phyloP scores from a whole-genome alignment of 2,329 filamentous ascomycete genomes.

The Domatiomyces catenatus region DNA sequence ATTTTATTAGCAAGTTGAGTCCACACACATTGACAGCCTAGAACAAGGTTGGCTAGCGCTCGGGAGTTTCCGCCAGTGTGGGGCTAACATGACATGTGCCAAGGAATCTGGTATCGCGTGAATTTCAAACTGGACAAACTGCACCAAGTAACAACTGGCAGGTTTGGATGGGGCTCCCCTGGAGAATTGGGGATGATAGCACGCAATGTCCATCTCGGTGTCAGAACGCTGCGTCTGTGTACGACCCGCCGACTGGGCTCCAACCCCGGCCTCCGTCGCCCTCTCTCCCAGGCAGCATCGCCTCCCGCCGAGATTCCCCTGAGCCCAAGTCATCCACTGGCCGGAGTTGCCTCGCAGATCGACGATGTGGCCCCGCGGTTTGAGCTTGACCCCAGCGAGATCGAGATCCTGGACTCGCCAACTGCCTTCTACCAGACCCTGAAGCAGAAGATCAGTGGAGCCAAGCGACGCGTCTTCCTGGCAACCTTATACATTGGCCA shows the following conservation, averaged over 20 bases:
- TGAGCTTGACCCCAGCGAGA: constrained; percentile 63
- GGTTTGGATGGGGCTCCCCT: background rate
- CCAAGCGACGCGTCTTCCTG: constrained; percentile 67
- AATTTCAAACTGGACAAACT: background rate
- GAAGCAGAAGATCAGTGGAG: constrained; percentile 71
- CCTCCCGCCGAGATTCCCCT: background rate
- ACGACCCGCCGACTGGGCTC: background rate
- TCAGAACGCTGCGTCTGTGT: background rate
- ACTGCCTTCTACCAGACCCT: constrained; percentile 81
- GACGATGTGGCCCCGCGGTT: constrained; percentile 86
- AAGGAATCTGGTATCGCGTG: background rate
- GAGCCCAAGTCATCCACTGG: constrained; percentile 37
- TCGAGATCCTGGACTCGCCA: constrained; percentile 64
- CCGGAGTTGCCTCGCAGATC: constrained; percentile 54
- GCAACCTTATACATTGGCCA: constrained; percentile 97
- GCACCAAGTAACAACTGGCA: background rate
- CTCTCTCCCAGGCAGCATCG: background rate
- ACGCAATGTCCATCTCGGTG: background rate
- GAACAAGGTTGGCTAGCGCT: background rate
- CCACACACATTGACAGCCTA: background rate
- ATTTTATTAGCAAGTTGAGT: background rate
- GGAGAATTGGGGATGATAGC: background rate
- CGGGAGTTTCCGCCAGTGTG: background rate
- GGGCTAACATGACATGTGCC: background rate
- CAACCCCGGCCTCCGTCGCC: background rate